Percentiles rank a stretch among this genome's conserved stretches.
Evolutionary conservation across 331 rosid species (phyloP).

Genomic region (Dryas integrifolia): DNA sequence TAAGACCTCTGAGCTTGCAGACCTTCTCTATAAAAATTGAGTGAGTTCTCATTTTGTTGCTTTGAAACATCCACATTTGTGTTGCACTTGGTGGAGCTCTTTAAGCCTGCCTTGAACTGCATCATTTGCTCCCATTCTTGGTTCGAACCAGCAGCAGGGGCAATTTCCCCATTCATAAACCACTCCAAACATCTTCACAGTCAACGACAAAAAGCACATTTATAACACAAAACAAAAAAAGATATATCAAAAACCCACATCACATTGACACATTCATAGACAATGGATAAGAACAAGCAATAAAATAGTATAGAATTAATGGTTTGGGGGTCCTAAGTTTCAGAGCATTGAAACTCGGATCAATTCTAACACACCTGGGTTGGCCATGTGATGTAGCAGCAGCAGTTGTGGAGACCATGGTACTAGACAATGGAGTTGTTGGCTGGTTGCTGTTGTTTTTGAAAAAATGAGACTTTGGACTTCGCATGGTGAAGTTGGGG

Average conservation of each 20-base stretch:
- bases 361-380: constrained; percentile 22
- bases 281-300: constrained; percentile 16
- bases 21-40: constrained; percentile 9
- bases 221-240: background rate
- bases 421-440: constrained; percentile 6
- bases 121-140: constrained; percentile 30
- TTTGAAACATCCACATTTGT: constrained; percentile 7
- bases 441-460: constrained; percentile 10
- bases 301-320: constrained; percentile 9
- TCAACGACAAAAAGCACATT: constrained; percentile 19
- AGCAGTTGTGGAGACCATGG: constrained; percentile 10
- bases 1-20: constrained; percentile 19
- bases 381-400: constrained; percentile 24
- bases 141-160: constrained; percentile 19
- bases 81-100: background rate
- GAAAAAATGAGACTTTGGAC: constrained; percentile 13
- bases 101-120: constrained; percentile 16
- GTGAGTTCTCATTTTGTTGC: constrained; percentile 16
- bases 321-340: constrained; percentile 1
- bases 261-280: constrained; percentile 9
- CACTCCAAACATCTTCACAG: constrained; percentile 29
- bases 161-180: constrained; percentile 33
- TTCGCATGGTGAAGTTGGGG: constrained; percentile 25
- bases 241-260: background rate
- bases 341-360: constrained; percentile 8